phyloP scores from a whole-genome alignment of 495 filamentous ascomycete species.

The Hyaloscypha bicolor region DNA sequence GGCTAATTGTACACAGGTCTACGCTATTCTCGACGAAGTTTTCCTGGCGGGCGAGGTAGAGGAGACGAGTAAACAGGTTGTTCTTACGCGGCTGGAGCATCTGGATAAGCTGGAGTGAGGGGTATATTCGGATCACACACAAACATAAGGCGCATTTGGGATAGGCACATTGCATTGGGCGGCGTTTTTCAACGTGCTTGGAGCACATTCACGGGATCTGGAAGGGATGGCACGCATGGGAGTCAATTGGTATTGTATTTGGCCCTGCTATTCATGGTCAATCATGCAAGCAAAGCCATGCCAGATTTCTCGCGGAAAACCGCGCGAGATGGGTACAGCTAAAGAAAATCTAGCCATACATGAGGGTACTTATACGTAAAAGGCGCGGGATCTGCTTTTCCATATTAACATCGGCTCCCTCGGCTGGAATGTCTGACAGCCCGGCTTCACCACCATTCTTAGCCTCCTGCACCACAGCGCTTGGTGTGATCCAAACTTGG shows the following conservation, averaged over 20 bases:
- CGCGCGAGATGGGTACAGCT: neutral
- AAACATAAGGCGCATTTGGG: neutral
- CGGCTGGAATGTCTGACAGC: neutral
- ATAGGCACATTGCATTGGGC: neutral
- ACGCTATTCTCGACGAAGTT: conserved; percentile 97
- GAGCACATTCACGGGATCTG: neutral
- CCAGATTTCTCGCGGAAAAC: neutral
- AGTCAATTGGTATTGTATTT: neutral
- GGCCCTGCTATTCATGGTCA: neutral
- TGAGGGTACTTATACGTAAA: neutral
- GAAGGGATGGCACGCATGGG: neutral
- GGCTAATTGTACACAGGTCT: conserved; percentile 62
- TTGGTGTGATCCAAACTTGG: neutral
- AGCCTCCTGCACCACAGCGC: neutral
- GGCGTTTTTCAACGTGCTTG: conserved; percentile 16
- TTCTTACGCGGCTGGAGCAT: conserved; percentile 91
- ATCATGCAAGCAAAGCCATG: neutral
- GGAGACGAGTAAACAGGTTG: conserved; percentile 97
- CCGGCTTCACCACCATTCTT: neutral
- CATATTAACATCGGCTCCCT: neutral
- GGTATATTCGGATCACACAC: neutral
- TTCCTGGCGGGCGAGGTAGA: conserved; percentile 96
- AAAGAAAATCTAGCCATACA: neutral
- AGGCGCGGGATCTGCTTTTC: neutral
- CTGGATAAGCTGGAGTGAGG: conserved; percentile 88